These are phyloP conservation scores for Otatea glauca DNA, from an alignment of 176 grass and related monocot species.

Conservation along the genomic window DNA sequence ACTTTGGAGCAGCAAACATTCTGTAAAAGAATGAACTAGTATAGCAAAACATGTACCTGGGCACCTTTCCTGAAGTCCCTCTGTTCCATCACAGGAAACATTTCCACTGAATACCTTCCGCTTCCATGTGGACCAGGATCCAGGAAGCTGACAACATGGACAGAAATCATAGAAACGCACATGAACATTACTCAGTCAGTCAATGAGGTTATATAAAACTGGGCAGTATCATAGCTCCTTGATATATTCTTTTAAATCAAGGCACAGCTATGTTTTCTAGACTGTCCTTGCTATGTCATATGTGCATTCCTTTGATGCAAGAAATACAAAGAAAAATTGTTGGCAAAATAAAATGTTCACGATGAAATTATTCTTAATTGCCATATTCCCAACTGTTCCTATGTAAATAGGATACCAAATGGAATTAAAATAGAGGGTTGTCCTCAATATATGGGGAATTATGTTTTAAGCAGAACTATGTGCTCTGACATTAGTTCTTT, in stretches of 20 bases:
- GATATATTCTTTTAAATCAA: constrained; percentile 18
- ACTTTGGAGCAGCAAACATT: constrained; percentile 21
- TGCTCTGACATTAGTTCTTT: neutral
- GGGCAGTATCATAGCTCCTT: neutral
- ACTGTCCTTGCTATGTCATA: constrained; percentile 24
- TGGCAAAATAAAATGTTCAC: constrained; percentile 3
- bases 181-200: constrained; percentile 13
- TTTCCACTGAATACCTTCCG: constrained; percentile 82
- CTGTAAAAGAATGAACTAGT: constrained; percentile 33
- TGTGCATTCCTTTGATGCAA: constrained; percentile 26
- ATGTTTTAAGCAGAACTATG: constrained; percentile 1
- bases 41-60: constrained; percentile 61
- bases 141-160: constrained; percentile 63
- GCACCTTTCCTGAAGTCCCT: constrained; percentile 94
- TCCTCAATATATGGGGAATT: constrained; percentile 15
- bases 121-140: constrained; percentile 98
- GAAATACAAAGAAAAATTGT: constrained; percentile 26
- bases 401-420: constrained; percentile 24
- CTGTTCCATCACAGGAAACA: constrained; percentile 84
- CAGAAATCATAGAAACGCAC: constrained; percentile 31
- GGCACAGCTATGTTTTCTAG: constrained; percentile 7
- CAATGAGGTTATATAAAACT: constrained; percentile 14
- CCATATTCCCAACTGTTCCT: constrained; percentile 10
- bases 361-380: constrained; percentile 11
- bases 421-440: constrained; percentile 19